phyloP scores from a whole-genome alignment of 1,284 basidiomycete species.

The Ustilago sp. region DNA sequence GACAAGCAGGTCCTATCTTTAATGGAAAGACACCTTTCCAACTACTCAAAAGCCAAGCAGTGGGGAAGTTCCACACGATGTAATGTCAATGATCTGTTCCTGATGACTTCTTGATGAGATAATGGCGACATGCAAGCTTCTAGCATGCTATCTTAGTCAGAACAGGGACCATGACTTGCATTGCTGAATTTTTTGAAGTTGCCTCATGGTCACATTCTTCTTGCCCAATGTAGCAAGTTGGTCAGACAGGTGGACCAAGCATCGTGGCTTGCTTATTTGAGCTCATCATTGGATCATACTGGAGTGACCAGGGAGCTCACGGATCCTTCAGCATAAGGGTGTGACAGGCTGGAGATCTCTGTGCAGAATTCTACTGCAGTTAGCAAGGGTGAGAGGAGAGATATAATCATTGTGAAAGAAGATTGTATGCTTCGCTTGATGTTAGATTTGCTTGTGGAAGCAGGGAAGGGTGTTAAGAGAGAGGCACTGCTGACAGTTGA shows the following conservation, averaged over 20 bases:
- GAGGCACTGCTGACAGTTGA: conserved; percentile 21
- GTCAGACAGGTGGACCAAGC: too few relatives aligned
- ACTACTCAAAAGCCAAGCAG: neutral
- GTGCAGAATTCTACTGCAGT: neutral
- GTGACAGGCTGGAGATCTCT: neutral
- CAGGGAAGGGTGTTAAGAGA: neutral
- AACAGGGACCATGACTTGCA: conserved; percentile 1
- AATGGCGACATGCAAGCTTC: conserved; percentile 13
- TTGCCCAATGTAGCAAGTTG: neutral
- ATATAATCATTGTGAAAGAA: conserved; percentile 10
- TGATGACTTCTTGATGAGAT: neutral
- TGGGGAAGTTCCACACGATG: conserved; percentile 1
- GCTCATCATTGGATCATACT: neutral
- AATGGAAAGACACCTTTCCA: neutral
- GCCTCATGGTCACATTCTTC: conserved; percentile 9
- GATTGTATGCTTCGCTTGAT: conserved; percentile 39
- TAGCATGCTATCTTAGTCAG: conserved; percentile 15
- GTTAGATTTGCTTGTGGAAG: neutral
- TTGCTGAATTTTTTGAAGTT: conserved; percentile 7
- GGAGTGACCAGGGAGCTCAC: neutral
- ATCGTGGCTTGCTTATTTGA: neutral
- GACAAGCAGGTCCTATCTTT: neutral
- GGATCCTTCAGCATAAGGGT: neutral
- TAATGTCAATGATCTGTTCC: neutral
- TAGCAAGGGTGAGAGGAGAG: neutral